These are phyloP conservation scores for Neodidymelliopsis sp. DNA, from an alignment of 2,329 filamentous ascomycete species.

Conservation along the genomic window DNA sequence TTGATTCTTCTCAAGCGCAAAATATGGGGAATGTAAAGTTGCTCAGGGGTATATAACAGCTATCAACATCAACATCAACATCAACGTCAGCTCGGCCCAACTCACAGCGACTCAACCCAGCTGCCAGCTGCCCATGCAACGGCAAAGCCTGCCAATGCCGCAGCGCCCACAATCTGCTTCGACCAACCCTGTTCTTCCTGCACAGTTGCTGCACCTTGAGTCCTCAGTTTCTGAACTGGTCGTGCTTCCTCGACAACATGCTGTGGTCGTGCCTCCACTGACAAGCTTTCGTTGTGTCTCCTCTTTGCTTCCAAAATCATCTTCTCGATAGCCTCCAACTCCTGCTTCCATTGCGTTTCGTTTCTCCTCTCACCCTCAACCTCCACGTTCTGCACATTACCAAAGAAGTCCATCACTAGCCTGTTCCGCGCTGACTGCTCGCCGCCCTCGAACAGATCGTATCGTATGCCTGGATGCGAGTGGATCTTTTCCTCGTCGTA, in stretches of 20 bases:
- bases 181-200: slow-evolving; percentile 48
- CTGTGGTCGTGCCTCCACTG: slow-evolving; percentile 26
- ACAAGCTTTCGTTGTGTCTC: slow-evolving; percentile 44
- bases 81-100: not conserved
- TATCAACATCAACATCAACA: slow-evolving; percentile 4
- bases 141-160: slow-evolving; percentile 49
- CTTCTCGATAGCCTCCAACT: slow-evolving; percentile 74
- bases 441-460: slow-evolving; percentile 92
- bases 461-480: slow-evolving; percentile 87
- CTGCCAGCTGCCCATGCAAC: slow-evolving; percentile 52
- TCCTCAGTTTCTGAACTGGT: slow-evolving; percentile 27
- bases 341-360: slow-evolving; percentile 64
- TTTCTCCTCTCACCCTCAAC: slow-evolving; percentile 66
- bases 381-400: slow-evolving; percentile 97
- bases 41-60: slow-evolving; percentile 14
- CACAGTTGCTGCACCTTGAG: slow-evolving; percentile 46
- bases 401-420: slow-evolving; percentile 95
- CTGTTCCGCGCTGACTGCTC: slow-evolving; percentile 78
- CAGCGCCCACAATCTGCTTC: slow-evolving; percentile 51
- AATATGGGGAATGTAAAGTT: not conserved
- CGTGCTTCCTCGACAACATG: slow-evolving; percentile 36
- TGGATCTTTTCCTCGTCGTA: slow-evolving; percentile 96
- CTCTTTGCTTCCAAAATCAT: slow-evolving; percentile 64
- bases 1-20: no score
- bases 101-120: slow-evolving; percentile 45